Conservation (phyloP, 352 stramenopile species). For the Phytophthora quininea region DNA sequence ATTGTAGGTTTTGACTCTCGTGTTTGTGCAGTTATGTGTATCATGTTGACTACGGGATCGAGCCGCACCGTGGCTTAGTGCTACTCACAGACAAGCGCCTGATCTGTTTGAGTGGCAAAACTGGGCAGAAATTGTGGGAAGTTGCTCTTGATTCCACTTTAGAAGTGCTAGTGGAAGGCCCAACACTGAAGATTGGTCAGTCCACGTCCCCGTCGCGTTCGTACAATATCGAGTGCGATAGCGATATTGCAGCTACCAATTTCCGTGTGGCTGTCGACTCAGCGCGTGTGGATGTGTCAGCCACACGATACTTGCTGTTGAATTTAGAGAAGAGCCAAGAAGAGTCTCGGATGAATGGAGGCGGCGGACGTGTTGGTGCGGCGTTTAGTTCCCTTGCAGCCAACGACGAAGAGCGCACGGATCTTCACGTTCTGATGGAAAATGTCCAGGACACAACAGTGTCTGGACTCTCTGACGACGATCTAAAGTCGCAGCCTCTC, state of each 20-base stretch:
- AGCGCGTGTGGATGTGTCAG: constrained; percentile 70
- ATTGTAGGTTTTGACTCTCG: constrained; percentile 3
- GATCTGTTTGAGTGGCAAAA: constrained; percentile 75
- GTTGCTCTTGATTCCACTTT: constrained; percentile 83
- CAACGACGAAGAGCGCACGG: constrained; percentile 71
- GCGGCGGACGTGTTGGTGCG: constrained; percentile 12
- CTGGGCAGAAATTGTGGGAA: constrained; percentile 82
- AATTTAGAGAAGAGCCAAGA: constrained; percentile 87
- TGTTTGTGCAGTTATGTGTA: constrained; percentile 70
- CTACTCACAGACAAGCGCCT: constrained; percentile 87
- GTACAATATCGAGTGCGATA: constrained; percentile 81
- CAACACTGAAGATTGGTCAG: constrained; percentile 62
- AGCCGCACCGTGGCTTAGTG: constrained; percentile 66
- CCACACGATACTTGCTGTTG: constrained; percentile 79
- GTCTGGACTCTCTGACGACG: constrained; percentile 67
- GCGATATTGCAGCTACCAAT: constrained; percentile 60
- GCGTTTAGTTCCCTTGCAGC: constrained; percentile 20
- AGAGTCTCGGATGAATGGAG: constrained; percentile 46
- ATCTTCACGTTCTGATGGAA: constrained; percentile 82
- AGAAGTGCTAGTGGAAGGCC: constrained; percentile 47
- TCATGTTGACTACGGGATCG: constrained; percentile 80
- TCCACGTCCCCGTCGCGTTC: constrained; percentile 44
- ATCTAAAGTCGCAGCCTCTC: constrained; percentile 75
- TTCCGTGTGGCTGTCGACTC: constrained; percentile 84
- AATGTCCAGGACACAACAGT: constrained; percentile 84